Base-by-base conservation (phyloP, 2,329 filamentous ascomycete genomes). In the Ophiognomonia clavigignenti-juglandacearum region DNA sequence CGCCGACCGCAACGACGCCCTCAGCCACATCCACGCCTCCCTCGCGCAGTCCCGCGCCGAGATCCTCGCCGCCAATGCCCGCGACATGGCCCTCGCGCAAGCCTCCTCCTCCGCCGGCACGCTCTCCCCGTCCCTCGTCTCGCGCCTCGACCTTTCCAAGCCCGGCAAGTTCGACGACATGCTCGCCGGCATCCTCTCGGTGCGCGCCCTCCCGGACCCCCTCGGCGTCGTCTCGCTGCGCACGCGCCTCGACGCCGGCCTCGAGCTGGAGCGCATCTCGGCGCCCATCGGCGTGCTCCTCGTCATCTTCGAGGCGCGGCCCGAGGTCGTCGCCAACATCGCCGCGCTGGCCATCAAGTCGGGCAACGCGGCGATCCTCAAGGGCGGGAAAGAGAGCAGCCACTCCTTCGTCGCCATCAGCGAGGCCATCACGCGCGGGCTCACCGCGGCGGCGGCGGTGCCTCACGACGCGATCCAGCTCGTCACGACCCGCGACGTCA, bases 301-400 rank as follows among this genome's bases (percentile, higher is more conserved):
- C 56, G 93, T 98, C 68, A 97, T 98, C 61, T 98, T 98, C 62
- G 93, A 98, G 70, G 93, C 93, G 29, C 86, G 93, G 7, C 93
- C 93, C 6, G 93, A 98, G 69, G 93, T 98, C 55, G 96, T 98
- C 61, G 93, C 92, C 62, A 98, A 98, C 67, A 97, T 98, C 61
- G 90, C 93, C 53, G 88, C 91, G 4, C 76, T 98, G 20, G 91
- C 93, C 31, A 88, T 98, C 67, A 98, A 98, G 66, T 97, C 92
- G 11, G 93, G 90, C 59, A 98, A 98, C 66, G 87, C 93, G 29
- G 93, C 91, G 43, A 97, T 98, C 59, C 74, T 98, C 52, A 98
- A 98, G 75, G 92, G 91, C 52, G 93, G 93, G 54, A 95, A 96
- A 64, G 93, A 98, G 68, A 96, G 91, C 1, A 93, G 86, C 18